Base-by-base conservation (phyloP, 805 yeast genomes). In the Metschnikowia koreensis region DNA sequence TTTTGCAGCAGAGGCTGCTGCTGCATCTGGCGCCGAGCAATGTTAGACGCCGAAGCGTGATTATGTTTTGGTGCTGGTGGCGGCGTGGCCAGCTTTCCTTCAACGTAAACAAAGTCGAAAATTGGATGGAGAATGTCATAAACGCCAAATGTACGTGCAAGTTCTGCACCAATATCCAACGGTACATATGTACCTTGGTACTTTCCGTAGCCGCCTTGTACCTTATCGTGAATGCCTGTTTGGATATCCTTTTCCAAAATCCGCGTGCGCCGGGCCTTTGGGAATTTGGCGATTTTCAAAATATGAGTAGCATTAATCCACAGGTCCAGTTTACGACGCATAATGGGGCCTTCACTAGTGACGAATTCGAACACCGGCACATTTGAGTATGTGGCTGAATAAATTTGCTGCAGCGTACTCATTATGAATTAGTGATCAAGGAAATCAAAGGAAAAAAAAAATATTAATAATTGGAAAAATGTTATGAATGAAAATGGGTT, bases 281-380 rank as follows among this genome's bases (percentile, higher is more conserved):
- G 89, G 51, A 83, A 76, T 44, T 85, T 84, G 27, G 87, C 89
- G 28, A 85, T 77, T 62, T 83, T 84, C 49, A 86, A 71, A 34
- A 86, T 79, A 65, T 86, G 91, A 4, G 90, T 84, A 16, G 89
- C 90, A 64, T 86, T 86, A 57, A 86, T 79, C 74, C 82, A 81
- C 12, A 85, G 77, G 65, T 86, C 91, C 38, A 66, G 66, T 43
- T 80, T 74, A 45, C 91, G 72, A 48, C 89, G 73, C 89, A 85
- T 84, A 33, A 86, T 82, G 16, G 86, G 88, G 36, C 86, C 86
- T 47, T 84, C 89, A 34, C 81, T 75, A 40, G 88, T 80, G 44
- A 83, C 84, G 64, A 84, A 78, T 66, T 86, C 91, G 59, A 74
- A 74, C 57, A 74, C 79, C 11, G 94, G 88, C 48, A 89, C 87